These are phyloP conservation scores for Naegleria fowleri DNA, from an alignment of 208 protist species.

Conservation along the genomic window DNA sequence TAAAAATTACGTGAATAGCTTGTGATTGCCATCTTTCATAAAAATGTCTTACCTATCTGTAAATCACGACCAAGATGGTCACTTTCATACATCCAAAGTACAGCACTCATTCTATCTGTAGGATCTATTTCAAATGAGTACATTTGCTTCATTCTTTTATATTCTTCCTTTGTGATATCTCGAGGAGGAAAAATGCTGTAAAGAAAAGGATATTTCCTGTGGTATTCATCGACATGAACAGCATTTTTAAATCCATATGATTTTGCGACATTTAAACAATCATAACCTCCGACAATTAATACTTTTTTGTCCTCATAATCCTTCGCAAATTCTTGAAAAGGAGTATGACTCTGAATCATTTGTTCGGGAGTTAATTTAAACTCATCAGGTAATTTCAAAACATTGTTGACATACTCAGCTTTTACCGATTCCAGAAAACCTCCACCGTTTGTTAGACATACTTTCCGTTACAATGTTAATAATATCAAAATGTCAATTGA, in stretches of 20 bases:
- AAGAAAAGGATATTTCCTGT: not conserved
- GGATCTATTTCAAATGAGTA: not conserved
- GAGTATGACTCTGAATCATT: not conserved
- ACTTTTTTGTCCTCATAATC: not conserved
- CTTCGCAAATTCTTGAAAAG: not conserved
- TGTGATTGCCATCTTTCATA: too few species aligned
- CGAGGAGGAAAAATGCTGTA: not conserved
- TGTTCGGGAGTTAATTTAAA: not conserved
- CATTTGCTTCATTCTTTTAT: not conserved
- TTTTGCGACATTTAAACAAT: not conserved
- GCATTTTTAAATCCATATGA: constrained; percentile 13
- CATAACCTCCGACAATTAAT: constrained; percentile 2
- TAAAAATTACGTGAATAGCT: too few species aligned
- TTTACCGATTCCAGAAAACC: not conserved
- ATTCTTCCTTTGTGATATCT: not conserved
- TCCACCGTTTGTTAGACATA: not conserved
- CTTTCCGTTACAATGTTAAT: too few species aligned
- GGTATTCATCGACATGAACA: not conserved
- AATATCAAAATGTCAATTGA: too few species aligned
- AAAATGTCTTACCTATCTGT: not conserved
- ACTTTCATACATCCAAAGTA: not conserved
- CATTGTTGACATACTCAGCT: not conserved
- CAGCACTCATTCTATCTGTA: not conserved
- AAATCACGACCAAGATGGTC: not conserved
- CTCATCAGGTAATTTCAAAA: not conserved